Conservation (phyloP, 306 rosid genomes). For the Chamaecrista fasciculata region DNA sequence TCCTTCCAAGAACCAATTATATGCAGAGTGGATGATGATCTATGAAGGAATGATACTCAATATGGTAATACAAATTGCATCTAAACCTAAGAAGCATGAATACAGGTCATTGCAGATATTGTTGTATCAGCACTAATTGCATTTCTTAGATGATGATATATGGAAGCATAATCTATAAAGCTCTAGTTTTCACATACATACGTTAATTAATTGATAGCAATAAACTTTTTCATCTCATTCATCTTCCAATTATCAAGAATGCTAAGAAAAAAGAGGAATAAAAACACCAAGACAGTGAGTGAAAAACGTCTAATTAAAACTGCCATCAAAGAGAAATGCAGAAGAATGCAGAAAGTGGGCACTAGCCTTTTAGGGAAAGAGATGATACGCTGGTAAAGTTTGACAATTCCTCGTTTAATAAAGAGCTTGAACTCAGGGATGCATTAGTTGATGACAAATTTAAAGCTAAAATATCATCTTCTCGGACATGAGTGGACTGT, state of each 20-base stretch:
- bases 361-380: slow-evolving; percentile 73
- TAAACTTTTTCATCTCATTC: not conserved
- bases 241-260: not conserved
- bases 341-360: not conserved
- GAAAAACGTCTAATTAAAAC: slow-evolving; percentile 12
- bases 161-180: slow-evolving; percentile 5
- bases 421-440: slow-evolving; percentile 43
- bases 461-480: slow-evolving; percentile 49
- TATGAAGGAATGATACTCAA: not conserved
- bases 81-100: too few relatives aligned
- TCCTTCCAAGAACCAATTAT: not conserved
- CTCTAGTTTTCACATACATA: not conserved
- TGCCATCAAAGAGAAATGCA: not conserved
- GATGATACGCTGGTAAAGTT: slow-evolving; percentile 45
- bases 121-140: too few relatives aligned
- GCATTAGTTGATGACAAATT: slow-evolving; percentile 55
- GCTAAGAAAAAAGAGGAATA: not conserved
- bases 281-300: slow-evolving; percentile 1
- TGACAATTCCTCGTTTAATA: slow-evolving; percentile 59
- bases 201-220: not conserved
- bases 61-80: too few relatives aligned
- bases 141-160: too few relatives aligned
- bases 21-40: not conserved
- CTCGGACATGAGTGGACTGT: slow-evolving; percentile 34
- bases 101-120: too few relatives aligned